Evolutionary conservation across 345 rosid species (phyloP).

Genomic region (Turnera subulata): DNA sequence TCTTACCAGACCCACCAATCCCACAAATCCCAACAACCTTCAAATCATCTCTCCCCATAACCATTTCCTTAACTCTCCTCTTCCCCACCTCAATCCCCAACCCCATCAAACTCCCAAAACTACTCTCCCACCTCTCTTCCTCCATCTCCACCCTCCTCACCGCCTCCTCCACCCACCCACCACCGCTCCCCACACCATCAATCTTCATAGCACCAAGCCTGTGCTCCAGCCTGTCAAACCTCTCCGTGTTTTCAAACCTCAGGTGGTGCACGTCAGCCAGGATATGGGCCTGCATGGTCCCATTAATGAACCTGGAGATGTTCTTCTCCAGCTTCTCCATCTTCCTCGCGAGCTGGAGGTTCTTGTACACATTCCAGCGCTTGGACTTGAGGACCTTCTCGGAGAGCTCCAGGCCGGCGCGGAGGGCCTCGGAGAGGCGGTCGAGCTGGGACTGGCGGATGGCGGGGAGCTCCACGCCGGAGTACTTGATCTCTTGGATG

Average conservation of each 20-base stretch:
- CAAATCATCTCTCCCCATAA: constrained; percentile 33
- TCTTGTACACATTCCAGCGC: constrained; percentile 67
- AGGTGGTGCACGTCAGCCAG: constrained; percentile 65
- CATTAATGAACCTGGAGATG: constrained; percentile 34
- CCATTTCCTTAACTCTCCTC: constrained; percentile 72
- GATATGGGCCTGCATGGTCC: constrained; percentile 39
- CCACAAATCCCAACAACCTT: constrained; percentile 61
- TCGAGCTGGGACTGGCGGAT: constrained; percentile 67
- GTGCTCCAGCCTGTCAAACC: constrained; percentile 56
- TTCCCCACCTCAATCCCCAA: constrained; percentile 60
- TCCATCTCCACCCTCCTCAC: constrained; percentile 45
- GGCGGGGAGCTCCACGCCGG: constrained; percentile 74
- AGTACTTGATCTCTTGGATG: constrained; percentile 57
- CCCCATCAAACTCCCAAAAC: constrained; percentile 29
- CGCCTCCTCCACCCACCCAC: constrained; percentile 60
- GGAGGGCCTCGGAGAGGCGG: constrained; percentile 36
- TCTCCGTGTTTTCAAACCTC: constrained; percentile 36
- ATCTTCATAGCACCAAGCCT: constrained; percentile 56
- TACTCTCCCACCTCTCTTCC: constrained; percentile 32
- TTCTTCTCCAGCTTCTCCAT: constrained; percentile 69
- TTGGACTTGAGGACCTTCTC: constrained; percentile 32
- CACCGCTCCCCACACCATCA: constrained; percentile 46
- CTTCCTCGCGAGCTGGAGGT: constrained; percentile 42
- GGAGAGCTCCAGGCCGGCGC: constrained; percentile 47
- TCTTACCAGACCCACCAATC: constrained; percentile 88